A percentile compares a stretch with the other conserved stretches of the same genome.
Conservation (phyloP, 768 basidiomycete species). For the Fomitopsis serialis region DNA sequence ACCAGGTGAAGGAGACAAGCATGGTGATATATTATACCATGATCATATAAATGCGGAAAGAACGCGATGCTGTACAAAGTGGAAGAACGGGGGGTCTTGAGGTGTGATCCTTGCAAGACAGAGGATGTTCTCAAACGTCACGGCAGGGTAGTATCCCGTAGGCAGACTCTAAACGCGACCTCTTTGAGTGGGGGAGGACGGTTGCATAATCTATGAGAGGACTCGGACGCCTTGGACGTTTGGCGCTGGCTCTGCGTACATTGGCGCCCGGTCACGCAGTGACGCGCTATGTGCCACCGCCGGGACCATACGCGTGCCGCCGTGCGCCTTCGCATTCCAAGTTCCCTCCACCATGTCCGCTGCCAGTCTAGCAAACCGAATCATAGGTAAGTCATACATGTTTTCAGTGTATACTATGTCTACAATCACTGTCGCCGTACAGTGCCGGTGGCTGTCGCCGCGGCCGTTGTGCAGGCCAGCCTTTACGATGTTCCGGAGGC, state of each 20-base stretch:
- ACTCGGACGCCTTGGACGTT: neutral
- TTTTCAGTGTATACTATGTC: neutral
- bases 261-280: neutral
- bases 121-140: no score
- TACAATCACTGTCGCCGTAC: constrained; percentile 30
- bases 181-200: no score
- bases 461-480: constrained; percentile 40
- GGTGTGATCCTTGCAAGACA: no score
- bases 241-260: no score
- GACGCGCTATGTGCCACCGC: neutral
- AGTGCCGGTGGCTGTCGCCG: constrained; percentile 63
- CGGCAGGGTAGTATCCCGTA: no score
- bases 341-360: constrained; percentile 39
- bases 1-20: constrained; percentile 41
- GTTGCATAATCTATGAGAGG: no score
- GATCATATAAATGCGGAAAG: no score
- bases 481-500: constrained; percentile 72
- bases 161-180: no score
- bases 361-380: constrained; percentile 40
- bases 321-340: neutral
- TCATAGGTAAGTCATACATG: constrained; percentile 36
- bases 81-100: no score
- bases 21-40: constrained; percentile 39
- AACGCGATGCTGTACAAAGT: no score
- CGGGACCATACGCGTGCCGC: neutral